Base-by-base conservation (phyloP, 768 basidiomycete genomes). In the Mycena capillaripes region DNA sequence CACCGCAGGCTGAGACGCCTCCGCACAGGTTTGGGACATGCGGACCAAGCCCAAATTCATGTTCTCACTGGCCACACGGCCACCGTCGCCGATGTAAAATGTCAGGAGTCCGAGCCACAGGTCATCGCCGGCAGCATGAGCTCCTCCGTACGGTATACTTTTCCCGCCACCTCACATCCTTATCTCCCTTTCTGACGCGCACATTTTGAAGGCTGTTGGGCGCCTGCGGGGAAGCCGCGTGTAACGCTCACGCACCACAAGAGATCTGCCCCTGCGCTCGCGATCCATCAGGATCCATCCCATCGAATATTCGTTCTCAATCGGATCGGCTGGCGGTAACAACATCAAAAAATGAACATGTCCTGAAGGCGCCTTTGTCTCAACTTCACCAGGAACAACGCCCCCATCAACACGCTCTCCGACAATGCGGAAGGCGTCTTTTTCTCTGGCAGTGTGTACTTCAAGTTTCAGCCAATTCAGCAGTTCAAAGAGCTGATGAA, bases 311-410 rank as follows among this genome's bases (percentile, higher is more conserved):
- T 94, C 93, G 36, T 99, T 99, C 78, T 97, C 97, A 2, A 94
- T 93, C 4, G 98, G 95, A n/a, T 97, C 95, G 27, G 95, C 97
- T 0, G 98, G 98, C n/a, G 98, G 97, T 0, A 98, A 98, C 86
- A 99, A 99, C 82, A 98, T 99, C 85, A 99, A 99, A 80, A 99
- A 99, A 81, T 99, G 97, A 97, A 98, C 97, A 78, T 98, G 96
- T 77, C 98, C 98, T 7, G 96, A 98, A 74, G 98, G 98, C 55
- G 82, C 90, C 2, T 99, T 99, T 75, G 97, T 99, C 4, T 94
- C 88, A 99, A 98, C 84, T 98, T 98, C 81, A 86, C 90, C 52
- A 98, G 98, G 0, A 97, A 99, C 81, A 96, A 98, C 72, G 95
- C 97, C 2, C 98, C 99, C 82, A 95, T 99, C 87, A 99, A 99